Evolutionary conservation across 2,329 filamentous ascomycete species (phyloP).

Genomic region (Pseudogymnoascus sp.): DNA sequence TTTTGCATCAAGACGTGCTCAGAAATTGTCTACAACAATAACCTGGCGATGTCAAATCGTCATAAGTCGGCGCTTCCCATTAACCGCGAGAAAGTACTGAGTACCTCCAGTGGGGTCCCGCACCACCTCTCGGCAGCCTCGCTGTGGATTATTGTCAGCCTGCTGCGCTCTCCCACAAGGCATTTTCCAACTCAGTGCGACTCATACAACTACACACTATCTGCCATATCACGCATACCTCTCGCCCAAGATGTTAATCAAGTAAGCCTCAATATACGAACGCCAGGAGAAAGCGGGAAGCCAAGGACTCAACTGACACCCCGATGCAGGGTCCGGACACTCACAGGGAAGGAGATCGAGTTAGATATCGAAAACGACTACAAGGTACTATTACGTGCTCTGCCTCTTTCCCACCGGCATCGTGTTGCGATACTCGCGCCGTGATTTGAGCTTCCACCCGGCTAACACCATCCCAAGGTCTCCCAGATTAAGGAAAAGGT

Average conservation of each 20-base stretch:
- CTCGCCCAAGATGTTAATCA: slow-evolving; percentile 43
- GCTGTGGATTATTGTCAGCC: slow-evolving; percentile 10
- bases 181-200: not conserved
- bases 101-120: slow-evolving; percentile 7
- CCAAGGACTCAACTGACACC: slow-evolving; percentile 9
- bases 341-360: slow-evolving; percentile 98
- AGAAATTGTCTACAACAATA: not conserved
- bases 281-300: not conserved
- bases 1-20: not conserved
- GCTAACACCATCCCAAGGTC: slow-evolving; percentile 49
- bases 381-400: slow-evolving; percentile 54
- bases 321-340: slow-evolving; percentile 79
- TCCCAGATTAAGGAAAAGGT: slow-evolving; percentile 97
- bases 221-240: not conserved
- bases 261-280: slow-evolving; percentile 32
- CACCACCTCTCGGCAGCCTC: slow-evolving; percentile 9
- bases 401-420: not conserved
- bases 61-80: slow-evolving; percentile 1
- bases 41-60: not conserved
- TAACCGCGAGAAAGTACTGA: slow-evolving; percentile 8
- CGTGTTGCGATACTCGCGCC: not conserved
- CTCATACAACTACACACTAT: not conserved
- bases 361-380: slow-evolving; percentile 92
- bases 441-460: not conserved
- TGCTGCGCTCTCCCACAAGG: slow-evolving; percentile 5